Base-by-base conservation (phyloP, 2,329 filamentous ascomycete species). In the Arachnomyces sp. region DNA sequence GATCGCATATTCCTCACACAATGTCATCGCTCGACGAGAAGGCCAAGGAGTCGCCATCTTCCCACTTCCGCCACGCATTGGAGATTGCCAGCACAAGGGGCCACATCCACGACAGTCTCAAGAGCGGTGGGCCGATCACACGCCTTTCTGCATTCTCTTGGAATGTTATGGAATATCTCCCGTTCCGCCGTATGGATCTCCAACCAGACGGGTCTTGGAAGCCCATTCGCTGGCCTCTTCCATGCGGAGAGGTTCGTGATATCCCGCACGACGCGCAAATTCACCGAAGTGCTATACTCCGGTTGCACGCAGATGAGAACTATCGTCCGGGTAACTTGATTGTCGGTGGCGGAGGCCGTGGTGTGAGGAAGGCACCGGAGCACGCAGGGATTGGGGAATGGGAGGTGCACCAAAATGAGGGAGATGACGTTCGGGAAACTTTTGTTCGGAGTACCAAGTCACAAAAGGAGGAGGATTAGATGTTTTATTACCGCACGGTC, bases 291-390 rank as follows among this genome's bases (percentile, higher is more conserved):
- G 85, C 86, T 0, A 78, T 92, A 42, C 75, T 76, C 13, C 73
- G 85, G 5, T 82, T 92, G 78, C 59, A 77, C 34, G 60, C 65
- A 6, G 74, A 88, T 44, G 56, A 68, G 1, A 65, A 51, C 0
- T 92, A 90, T 52, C 71, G 85, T 0, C 85, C 85, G 0, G 85
- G 85, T 0, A 92, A 92, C 45, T 58, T 92, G 39, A 87, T 92
- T 44, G 63, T 89, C 2, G 85, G 85, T 0, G 85, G 85, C 1
- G 85, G 85, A 12, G 85, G 85, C 0, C 68, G 84, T 20, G 85
- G 84, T 1, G 68, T 78, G 1, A 70, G 76, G 17, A 64, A 52
- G 7, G 84, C 84, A 1, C 78, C 81, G 0, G 53, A 70, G 5
- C 61, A 77, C 18, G 61, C 73, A 43, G 83, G 82, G 0, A 85